Percentiles rank a stretch among this genome's conserved stretches.
These are phyloP conservation scores for Imleria badia DNA, from an alignment of 768 basidiomycete genomes.

Conservation along the genomic window DNA sequence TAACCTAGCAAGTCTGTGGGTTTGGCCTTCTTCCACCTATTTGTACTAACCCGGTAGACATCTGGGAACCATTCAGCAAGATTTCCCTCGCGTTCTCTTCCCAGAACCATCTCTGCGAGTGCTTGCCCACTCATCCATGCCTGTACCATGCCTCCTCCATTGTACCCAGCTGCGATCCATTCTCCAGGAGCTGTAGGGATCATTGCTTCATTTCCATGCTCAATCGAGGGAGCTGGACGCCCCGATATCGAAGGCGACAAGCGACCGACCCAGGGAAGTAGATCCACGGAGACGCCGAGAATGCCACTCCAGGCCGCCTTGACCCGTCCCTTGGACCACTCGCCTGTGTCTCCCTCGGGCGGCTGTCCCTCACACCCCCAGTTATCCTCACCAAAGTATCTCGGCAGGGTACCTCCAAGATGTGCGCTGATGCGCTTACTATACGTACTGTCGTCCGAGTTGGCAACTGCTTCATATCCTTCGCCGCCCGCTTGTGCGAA, in stretches of 20 bases:
- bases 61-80: constrained; percentile 50
- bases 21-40: constrained; percentile 54
- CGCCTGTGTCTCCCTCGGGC: constrained; percentile 5
- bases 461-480: constrained; percentile 36
- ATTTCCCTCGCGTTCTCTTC: constrained; percentile 27
- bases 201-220: background rate
- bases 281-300: constrained; percentile 60
- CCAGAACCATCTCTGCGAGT: constrained; percentile 58
- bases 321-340: constrained; percentile 46
- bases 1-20: constrained; percentile 39
- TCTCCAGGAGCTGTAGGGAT: constrained; percentile 49
- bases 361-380: constrained; percentile 40
- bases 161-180: constrained; percentile 72
- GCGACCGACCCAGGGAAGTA: constrained; percentile 71
- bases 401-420: constrained; percentile 46
- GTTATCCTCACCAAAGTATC: constrained; percentile 49
- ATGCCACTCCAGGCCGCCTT: constrained; percentile 66
- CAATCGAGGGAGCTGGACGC: constrained; percentile 28
- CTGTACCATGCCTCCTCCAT: constrained; percentile 73
- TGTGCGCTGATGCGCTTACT: constrained; percentile 34
- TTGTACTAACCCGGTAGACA: constrained; percentile 46
- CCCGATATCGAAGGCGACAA: constrained; percentile 50
- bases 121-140: constrained; percentile 67
- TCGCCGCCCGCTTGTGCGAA: constrained; percentile 36
- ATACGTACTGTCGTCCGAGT: constrained; percentile 39